Base-by-base conservation (phyloP, 2,329 filamentous ascomycete genomes). In the Pseudogymnoascus sp. region DNA sequence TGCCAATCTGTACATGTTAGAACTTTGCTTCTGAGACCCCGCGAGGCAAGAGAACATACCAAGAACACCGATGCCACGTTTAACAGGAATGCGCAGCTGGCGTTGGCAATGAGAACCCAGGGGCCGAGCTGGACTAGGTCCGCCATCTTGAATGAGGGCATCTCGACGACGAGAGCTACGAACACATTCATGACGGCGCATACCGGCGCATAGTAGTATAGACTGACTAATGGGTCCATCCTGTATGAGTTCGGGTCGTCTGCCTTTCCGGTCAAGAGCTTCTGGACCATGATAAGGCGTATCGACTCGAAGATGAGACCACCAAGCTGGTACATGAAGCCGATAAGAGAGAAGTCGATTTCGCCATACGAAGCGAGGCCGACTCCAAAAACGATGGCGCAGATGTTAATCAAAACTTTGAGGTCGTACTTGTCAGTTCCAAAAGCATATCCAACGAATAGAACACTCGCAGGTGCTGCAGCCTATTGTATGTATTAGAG, bases 191-290 rank as follows among this genome's bases (percentile, higher is more conserved):
- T 91, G 69, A 87, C 75, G 58, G 90, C 89, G 75, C 91, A 95
- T 58, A 91, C 86, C 4, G 91, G 91, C 0, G 91, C 91, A 72
- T 91, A 95, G 80, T 95, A 95, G 81, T 95, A 95, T 22, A 95
- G 82, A 33, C 89, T 91, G 65, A 94, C 90, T 36, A 96, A 82
- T 36, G 91, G 90, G 71, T 94, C 90, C 91, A 95, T 94, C 79
- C 90, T 91, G 22, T 60, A 60, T 33, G 49, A 55, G 35, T 60
- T 60, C 5, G 58, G 58, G 25, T 78, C 89, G 14, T 60, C 58
- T 6, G 58, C 14, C 55, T 63, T 64, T 25, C 64, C 64, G 72
- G 86, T 90, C 60, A 96, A 84, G 69, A 96, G 81, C 64, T 88
- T 85, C 77, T 95, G 88, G 63, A 94, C 90, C 89, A 95, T 91